These are phyloP conservation scores for Phyllosticta citriasiana DNA, from an alignment of 2,329 filamentous ascomycete genomes.

Conservation along the genomic window DNA sequence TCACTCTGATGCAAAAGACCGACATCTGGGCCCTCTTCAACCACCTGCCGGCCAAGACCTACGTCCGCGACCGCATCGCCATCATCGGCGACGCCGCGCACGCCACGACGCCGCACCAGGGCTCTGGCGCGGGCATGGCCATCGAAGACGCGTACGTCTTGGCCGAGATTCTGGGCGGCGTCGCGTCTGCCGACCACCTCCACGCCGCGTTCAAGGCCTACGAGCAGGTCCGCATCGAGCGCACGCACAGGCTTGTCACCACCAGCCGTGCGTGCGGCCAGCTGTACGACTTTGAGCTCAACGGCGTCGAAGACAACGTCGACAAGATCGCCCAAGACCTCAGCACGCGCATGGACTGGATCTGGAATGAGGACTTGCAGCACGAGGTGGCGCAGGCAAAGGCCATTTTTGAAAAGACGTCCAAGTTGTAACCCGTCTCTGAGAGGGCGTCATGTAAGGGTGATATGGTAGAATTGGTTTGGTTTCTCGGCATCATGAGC, in stretches of 20 bases:
- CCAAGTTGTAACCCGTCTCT: neutral
- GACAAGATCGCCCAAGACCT: slow-evolving; percentile 23
- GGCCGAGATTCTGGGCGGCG: slow-evolving; percentile 22
- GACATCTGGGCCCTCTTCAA: slow-evolving; percentile 41
- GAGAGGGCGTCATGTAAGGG: neutral
- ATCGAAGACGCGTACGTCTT: slow-evolving; percentile 45
- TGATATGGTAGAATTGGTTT: neutral
- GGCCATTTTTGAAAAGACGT: neutral
- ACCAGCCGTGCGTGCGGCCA: slow-evolving; percentile 30
- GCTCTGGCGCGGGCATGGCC: slow-evolving; percentile 46
- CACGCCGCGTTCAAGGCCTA: slow-evolving; percentile 27
- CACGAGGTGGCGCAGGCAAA: slow-evolving; percentile 16
- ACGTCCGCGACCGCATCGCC: slow-evolving; percentile 27
- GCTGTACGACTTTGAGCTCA: slow-evolving; percentile 30
- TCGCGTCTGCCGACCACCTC: slow-evolving; percentile 12
- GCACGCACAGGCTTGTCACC: slow-evolving; percentile 37
- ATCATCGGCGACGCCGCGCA: slow-evolving; percentile 50
- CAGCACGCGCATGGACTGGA: slow-evolving; percentile 25
- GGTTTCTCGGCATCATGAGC: neutral
- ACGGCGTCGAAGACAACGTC: slow-evolving; percentile 23
- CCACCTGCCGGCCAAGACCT: slow-evolving; percentile 33
- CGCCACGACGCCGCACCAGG: slow-evolving; percentile 45
- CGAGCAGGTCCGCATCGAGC: slow-evolving; percentile 25
- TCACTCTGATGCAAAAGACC: slow-evolving; percentile 39
- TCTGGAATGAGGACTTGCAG: slow-evolving; percentile 31